Evolutionary conservation across 2,329 filamentous ascomycete species (phyloP), one percentile per base, ranked within the genome.

Genomic region (Elsinoe perseae): DNA sequence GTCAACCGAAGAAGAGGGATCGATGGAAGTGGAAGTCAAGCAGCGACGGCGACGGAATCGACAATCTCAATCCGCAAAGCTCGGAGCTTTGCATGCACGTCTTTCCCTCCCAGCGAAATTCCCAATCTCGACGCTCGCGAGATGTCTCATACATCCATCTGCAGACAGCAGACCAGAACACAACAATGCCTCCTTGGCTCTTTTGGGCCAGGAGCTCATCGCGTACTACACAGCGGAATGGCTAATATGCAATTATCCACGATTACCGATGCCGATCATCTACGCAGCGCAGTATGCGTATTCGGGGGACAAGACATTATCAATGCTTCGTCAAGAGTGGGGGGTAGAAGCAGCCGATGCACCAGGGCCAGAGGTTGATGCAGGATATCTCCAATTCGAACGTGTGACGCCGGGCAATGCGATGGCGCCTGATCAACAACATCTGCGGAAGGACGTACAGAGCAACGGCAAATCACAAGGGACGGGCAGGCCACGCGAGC

Each of bases 351-450:
- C 78, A 42, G 92, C 89, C n/a, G 88, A 87, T 9, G 85, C 83
- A 18, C 93, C 93, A 0, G 93, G 92, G 52, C 82, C 82, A 58
- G 92, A 97, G 73, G 91, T 97, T 56, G 93, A 98, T 69, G 85
- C 91, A 0, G 93, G 92, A 4, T 77, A 95, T 55, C 77, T 98
- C 59, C 93, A 97, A 69, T 95, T 90, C 77, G 72, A 73, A 73
- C 68, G 78, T 56, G 60, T 78, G 21, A 64, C 69, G 8, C 71
- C 78, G 4, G 75, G 75, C 6, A 68, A 68, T 38, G 61, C 64
- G 18, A 63, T 73, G 68, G 67, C 62, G 6, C 60, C 64, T 28
- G 65, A 64, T 32, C 62, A 62, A 18, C 62, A 57, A 57, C 60
- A 56, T 44, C 60, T 61, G 23, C 50, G 65, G n/a, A 67, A 67